phyloP scores from a whole-genome alignment of 1,284 basidiomycete genomes.

The Pseudozyma tsukubaensis region DNA sequence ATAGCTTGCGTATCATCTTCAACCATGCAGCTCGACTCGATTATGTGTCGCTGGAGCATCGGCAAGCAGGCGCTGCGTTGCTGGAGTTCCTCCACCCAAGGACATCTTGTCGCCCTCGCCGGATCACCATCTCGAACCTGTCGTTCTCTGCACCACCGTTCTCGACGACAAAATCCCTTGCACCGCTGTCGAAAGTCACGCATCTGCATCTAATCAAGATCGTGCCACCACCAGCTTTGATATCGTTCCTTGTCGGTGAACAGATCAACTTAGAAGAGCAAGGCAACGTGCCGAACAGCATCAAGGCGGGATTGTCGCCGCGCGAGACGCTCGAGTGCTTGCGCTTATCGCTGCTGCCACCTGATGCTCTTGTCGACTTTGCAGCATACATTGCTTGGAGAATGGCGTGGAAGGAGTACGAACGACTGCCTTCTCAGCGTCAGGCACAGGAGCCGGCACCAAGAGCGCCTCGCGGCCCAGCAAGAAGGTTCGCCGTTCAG shows the following conservation, averaged over 20 bases:
- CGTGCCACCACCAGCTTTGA: slow-evolving; percentile 38
- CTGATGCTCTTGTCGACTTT: slow-evolving; percentile 37
- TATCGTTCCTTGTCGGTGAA: slow-evolving; percentile 34
- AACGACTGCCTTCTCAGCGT: slow-evolving; percentile 23
- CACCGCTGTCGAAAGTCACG: slow-evolving; percentile 31
- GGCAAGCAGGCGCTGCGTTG: slow-evolving; percentile 31
- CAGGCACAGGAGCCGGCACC: slow-evolving; percentile 30
- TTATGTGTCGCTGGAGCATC: slow-evolving; percentile 34
- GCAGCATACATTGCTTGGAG: slow-evolving; percentile 38
- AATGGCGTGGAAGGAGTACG: slow-evolving; percentile 33
- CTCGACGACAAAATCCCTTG: slow-evolving; percentile 23
- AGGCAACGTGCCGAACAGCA: slow-evolving; percentile 24
- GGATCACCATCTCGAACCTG: slow-evolving; percentile 38
- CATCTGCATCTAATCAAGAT: slow-evolving; percentile 46
- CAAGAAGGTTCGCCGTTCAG: slow-evolving; percentile 39
- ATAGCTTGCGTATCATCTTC: slow-evolving; percentile 31
- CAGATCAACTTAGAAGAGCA: slow-evolving; percentile 31
- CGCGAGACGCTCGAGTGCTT: slow-evolving; percentile 24
- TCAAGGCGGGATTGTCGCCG: slow-evolving; percentile 26
- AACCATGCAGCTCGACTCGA: slow-evolving; percentile 29
- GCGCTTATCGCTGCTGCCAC: slow-evolving; percentile 38
- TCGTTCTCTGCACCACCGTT: slow-evolving; percentile 43
- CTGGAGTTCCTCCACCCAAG: slow-evolving; percentile 25
- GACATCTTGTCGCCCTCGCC: slow-evolving; percentile 29
- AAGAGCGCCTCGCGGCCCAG: slow-evolving; percentile 33